phyloP scores from a whole-genome alignment of 208 protist genomes.

The Leishmania gerbilli region DNA sequence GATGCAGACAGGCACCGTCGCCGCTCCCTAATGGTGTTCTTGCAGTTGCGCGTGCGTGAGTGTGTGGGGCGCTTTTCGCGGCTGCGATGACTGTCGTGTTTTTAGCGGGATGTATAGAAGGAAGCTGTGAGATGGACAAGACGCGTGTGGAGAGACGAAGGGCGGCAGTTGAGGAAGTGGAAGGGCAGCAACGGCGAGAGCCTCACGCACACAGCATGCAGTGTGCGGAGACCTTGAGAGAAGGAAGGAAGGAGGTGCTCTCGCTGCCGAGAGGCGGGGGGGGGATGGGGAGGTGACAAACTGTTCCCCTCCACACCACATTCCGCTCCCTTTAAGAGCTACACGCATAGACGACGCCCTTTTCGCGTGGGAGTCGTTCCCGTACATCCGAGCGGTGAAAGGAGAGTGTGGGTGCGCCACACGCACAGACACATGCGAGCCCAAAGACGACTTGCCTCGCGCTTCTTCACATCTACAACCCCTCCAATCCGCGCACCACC shows the following conservation, averaged over 20 bases:
- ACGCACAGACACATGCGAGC: neutral
- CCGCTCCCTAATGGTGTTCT: neutral
- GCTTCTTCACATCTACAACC: neutral
- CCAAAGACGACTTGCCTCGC: neutral
- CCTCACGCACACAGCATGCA: neutral
- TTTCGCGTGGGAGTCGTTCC: neutral
- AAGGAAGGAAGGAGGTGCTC: neutral
- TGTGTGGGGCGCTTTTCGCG: too few species aligned
- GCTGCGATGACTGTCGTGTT: neutral
- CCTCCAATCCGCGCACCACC: constrained; percentile 38
- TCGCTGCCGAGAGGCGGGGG: too few species aligned
- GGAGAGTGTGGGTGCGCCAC: neutral
- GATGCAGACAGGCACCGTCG: neutral
- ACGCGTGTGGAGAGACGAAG: neutral
- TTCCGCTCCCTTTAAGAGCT: neutral
- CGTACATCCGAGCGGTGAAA: neutral
- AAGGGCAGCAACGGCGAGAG: neutral
- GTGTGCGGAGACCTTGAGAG: neutral
- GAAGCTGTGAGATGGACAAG: neutral
- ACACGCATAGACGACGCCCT: neutral
- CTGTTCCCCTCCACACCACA: neutral
- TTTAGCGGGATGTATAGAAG: neutral
- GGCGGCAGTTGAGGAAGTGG: neutral
- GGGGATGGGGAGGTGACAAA: neutral
- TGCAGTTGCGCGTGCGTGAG: neutral